phyloP scores from a whole-genome alignment of 2,329 filamentous ascomycete genomes.

The Botrytis deweyae region DNA sequence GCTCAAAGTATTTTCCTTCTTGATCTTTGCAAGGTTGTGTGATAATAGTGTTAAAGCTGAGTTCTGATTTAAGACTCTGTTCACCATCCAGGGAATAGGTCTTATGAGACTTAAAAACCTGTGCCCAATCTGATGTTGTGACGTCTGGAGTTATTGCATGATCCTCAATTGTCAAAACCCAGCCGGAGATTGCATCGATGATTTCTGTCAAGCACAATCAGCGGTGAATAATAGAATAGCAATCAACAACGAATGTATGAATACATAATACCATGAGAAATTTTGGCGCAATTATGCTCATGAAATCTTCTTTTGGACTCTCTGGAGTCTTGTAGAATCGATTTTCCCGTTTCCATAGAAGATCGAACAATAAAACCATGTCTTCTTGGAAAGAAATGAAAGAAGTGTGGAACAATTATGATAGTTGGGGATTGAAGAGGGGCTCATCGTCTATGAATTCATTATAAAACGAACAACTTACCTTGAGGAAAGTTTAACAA shows the following conservation, averaged over 20 bases:
- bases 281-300: neutral
- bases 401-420: no score
- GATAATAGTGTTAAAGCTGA: neutral
- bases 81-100: neutral
- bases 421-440: neutral
- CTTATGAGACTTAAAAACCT: neutral
- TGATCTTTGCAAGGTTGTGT: neutral
- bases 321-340: neutral
- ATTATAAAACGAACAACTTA: neutral
- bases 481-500: constrained; percentile 1
- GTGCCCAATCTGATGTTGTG: neutral
- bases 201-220: neutral
- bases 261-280: neutral
- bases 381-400: no score
- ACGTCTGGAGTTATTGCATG: neutral
- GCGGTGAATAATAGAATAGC: no score
- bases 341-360: neutral
- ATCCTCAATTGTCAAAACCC: neutral
- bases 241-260: no score
- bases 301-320: neutral
- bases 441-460: neutral
- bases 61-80: neutral
- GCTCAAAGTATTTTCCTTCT: neutral
- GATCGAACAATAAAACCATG: neutral
- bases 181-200: neutral